Base-by-base conservation (phyloP, 1,284 basidiomycete species). In the Gymnopus androsaceus region DNA sequence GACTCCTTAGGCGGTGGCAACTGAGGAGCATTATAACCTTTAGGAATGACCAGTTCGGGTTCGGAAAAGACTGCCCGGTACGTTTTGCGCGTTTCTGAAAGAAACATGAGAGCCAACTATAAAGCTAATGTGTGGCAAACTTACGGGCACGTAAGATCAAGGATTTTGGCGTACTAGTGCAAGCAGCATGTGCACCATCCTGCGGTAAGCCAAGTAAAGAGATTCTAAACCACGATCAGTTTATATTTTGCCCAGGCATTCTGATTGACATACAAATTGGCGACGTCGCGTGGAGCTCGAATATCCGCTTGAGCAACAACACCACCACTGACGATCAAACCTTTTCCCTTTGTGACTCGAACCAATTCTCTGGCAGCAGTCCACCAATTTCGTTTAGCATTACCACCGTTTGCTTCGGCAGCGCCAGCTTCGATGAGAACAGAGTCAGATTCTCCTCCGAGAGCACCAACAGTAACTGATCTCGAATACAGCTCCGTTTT, bases 401-500 rank as follows among this genome's bases (percentile, higher is more conserved):
- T 71, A 2, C 77, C 67, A 0, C 81, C 83, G 27, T 75, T 78
- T 53, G 41, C 11, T 31, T 84, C 81, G 3, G 78, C 79, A 1
- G 73, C 79, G 2, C 80, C 79, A 4, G 79, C 74, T 31, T 81
- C 70, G 3, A 67, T 59, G 15, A 81, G 65, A 12, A 71, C 62
- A 0, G 73, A 59, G 42, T 84, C 84, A 5, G 76, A 76, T 45
- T 85, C 83, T 0, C 79, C 83, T 1, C 84, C 82, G 0, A 92
- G 69, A 0, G 88, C 87, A 15, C 89, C 89, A 0, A 82, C 80
- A 61, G n/a, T 95, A 93, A 56, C 76, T 79, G 48, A 95, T 80
- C 68, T 95, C 93, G 64, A 95, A 94, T 0, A 87, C 86, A 0
- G 86, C 87, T 5, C 94, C 94, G 60, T 92, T 91, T 62, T 88